These are phyloP conservation scores for Xylaria venustula DNA, from an alignment of 495 filamentous ascomycete genomes.

Conservation along the genomic window DNA sequence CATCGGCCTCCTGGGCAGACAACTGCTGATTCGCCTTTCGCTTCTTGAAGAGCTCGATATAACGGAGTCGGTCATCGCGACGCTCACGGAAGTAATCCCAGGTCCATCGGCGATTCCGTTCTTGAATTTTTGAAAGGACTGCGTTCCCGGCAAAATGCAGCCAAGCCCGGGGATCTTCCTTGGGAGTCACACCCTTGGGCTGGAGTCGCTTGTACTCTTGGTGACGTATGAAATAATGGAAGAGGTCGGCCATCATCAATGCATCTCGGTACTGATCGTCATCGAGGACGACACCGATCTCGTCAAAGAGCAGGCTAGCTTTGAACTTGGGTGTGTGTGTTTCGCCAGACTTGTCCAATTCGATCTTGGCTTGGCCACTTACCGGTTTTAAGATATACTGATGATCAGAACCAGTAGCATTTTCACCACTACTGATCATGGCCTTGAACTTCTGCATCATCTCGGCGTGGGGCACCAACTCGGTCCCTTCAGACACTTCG, in stretches of 20 bases:
- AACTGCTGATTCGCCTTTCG: constrained; percentile 76
- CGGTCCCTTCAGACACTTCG: constrained; percentile 56
- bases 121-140: constrained; percentile 88
- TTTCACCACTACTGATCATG: constrained; percentile 70
- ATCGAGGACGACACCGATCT: constrained; percentile 92
- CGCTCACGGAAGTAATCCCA: constrained; percentile 94
- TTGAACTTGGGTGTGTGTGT: constrained; percentile 83
- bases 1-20: constrained; percentile 63
- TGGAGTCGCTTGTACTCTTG: constrained; percentile 95
- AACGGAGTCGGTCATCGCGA: constrained; percentile 81
- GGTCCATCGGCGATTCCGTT: constrained; percentile 83
- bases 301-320: constrained; percentile 86
- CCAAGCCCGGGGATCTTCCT: constrained; percentile 91
- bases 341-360: constrained; percentile 87
- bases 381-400: constrained; percentile 96
- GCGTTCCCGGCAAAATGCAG: constrained; percentile 84
- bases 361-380: constrained; percentile 85
- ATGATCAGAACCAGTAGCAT: constrained; percentile 52
- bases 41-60: constrained; percentile 95
- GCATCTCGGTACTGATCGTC: constrained; percentile 96
- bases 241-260: constrained; percentile 95
- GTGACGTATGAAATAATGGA: constrained; percentile 97
- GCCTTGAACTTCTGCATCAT: constrained; percentile 71
- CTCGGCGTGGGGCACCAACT: constrained; percentile 58
- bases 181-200: constrained; percentile 75